Percentiles rank a stretch among this genome's conserved stretches.
phyloP scores from a whole-genome alignment of 805 yeast species.

The Sugiyamaella boreocaroliniensis region DNA sequence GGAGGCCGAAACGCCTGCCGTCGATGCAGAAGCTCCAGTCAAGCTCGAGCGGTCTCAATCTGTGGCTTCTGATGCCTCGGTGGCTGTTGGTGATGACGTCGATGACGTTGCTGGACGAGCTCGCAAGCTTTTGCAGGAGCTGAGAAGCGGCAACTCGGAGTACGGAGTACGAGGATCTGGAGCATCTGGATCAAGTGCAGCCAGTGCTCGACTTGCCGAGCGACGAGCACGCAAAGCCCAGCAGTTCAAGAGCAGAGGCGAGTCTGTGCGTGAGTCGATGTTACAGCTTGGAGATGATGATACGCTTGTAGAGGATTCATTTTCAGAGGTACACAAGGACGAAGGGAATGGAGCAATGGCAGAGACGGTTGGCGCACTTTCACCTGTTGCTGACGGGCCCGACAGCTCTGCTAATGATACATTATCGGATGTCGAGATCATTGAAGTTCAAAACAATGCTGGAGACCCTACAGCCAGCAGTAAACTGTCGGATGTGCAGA shows the following conservation, averaged over 20 bases:
- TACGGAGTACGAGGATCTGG: slow-evolving; percentile 6
- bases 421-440: neutral
- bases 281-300: neutral
- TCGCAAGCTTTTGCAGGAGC: slow-evolving; percentile 52
- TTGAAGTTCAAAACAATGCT: neutral
- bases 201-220: slow-evolving; percentile 19
- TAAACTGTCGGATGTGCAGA: too few relatives aligned
- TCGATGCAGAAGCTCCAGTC: neutral
- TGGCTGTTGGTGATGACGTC: slow-evolving; percentile 19
- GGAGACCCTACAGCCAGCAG: neutral
- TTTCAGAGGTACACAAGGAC: neutral
- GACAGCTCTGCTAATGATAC: neutral
- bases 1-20: neutral
- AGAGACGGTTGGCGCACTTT: neutral
- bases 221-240: slow-evolving; percentile 23
- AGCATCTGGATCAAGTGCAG: slow-evolving; percentile 6
- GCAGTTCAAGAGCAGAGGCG: slow-evolving; percentile 5
- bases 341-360: neutral
- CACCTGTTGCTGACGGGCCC: neutral
- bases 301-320: neutral
- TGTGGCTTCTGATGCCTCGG: neutral
- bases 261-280: neutral
- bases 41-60: neutral
- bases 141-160: slow-evolving; percentile 38
- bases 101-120: slow-evolving; percentile 55